phyloP scores from a whole-genome alignment of 805 yeast genomes.

The Metschnikowia baotianmanensis region DNA sequence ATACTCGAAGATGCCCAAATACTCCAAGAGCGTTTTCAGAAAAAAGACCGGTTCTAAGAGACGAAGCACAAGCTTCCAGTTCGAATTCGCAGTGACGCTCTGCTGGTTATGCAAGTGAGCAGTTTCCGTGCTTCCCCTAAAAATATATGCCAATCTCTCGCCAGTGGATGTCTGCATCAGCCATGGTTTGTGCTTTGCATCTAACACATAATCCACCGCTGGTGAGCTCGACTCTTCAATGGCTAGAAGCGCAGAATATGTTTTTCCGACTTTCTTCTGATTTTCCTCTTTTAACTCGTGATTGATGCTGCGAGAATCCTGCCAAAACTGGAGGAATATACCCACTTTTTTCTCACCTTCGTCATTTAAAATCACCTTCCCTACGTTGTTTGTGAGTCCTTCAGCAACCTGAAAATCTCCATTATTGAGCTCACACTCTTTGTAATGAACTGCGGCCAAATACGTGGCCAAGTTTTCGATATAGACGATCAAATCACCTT shows the following conservation, averaged over 20 bases:
- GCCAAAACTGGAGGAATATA: constrained; percentile 36
- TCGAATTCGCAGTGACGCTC: constrained; percentile 3
- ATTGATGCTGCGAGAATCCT: constrained; percentile 28
- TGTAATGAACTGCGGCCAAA: constrained; percentile 24
- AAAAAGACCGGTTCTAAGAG: constrained; percentile 27
- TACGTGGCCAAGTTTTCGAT: constrained; percentile 31
- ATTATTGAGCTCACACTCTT: constrained; percentile 22
- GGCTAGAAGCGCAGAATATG: constrained; percentile 23
- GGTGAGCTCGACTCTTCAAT: constrained; percentile 16
- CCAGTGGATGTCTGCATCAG: constrained; percentile 11
- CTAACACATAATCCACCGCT: constrained; percentile 23
- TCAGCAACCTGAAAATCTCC: constrained; percentile 21
- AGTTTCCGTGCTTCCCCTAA: constrained; percentile 18
- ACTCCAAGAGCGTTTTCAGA: constrained; percentile 31
- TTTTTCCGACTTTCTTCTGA: constrained; percentile 14
- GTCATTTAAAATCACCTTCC: constrained; percentile 30
- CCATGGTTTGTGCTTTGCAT: constrained; percentile 25
- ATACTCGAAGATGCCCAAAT: constrained; percentile 23
- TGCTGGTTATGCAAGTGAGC: constrained; percentile 4
- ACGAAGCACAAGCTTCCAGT: constrained; percentile 29
- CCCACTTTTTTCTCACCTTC: constrained; percentile 26
- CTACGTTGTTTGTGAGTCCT: constrained; percentile 28
- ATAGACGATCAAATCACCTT: constrained; percentile 31
- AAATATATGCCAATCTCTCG: constrained; percentile 17
- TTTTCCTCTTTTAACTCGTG: constrained; percentile 18